Base-by-base conservation (phyloP, 2,329 filamentous ascomycete species). In the Zymoseptoria tritici region DNA sequence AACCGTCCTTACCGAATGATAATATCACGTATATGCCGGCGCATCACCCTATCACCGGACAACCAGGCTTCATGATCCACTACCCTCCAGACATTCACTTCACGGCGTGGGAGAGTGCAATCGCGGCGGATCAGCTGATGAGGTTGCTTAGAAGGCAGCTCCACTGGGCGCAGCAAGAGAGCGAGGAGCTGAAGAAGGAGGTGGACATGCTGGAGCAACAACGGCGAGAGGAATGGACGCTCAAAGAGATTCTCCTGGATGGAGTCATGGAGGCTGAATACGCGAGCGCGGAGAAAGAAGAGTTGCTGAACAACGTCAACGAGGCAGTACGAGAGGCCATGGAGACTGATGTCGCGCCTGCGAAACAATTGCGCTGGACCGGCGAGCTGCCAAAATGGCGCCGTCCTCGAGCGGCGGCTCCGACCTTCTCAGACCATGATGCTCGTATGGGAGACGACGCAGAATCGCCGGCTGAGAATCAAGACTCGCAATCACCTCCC, bases 191-290 rank as follows among this genome's bases (percentile, higher is more conserved):
- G 55, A 82, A 81, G 66, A 78, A 78, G 57, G 86, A 91, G 72
- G 84, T 85, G 65, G 84, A 86, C 64, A 77, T 78, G 51, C 81
- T 88, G 73, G 88, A 93, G 72, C 82, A 83, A 42, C 69, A 80
- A 11, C 86, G 88, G 73, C 84, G 84, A 71, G 80, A 85, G 62
- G 88, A 91, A 71, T 94, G 90, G 90, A 77, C 85, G 13, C 85
- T 89, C 74, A 93, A 93, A 74, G 89, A 94, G 74, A 81, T 90
- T 29, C 74, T 93, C 19, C 74, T 94, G n/a, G 84, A 90, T 59
- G 89, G 91, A 69, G 81, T 88, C 31, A 81, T 90, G 66, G 89
- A 93, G 72, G 79, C 83, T 36, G 84, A 86, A 71, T 85, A 86
- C 76, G 83, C 85, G 66, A 58, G 61, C 26, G 68, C 65, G 8